These are phyloP conservation scores for Solanum dulcamara DNA, from an alignment of 257 asterid species.

Conservation along the genomic window DNA sequence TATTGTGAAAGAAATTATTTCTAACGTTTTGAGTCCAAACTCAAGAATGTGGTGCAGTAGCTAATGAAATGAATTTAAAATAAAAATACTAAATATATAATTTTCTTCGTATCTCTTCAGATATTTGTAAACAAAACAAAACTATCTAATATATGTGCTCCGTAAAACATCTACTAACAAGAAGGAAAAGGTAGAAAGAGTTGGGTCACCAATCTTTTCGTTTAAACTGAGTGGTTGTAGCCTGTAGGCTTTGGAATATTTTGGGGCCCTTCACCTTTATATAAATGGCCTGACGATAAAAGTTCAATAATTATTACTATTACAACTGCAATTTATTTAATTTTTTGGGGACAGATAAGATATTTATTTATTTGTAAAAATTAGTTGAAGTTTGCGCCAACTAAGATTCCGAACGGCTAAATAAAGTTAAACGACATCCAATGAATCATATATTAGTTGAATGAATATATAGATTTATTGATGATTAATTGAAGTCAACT, in stretches of 20 bases:
- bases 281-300: not conserved
- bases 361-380: not conserved
- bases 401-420: conserved; percentile 5
- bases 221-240: not conserved
- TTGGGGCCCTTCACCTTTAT: not conserved
- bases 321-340: not conserved
- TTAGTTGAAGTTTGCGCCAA: not conserved
- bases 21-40: not conserved
- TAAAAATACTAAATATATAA: not conserved
- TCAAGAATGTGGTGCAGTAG: fast-evolving
- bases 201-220: not conserved
- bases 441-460: not conserved
- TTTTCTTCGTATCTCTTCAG: not conserved
- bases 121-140: not conserved
- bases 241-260: not conserved
- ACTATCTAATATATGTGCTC: not conserved
- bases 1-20: not conserved
- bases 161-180: not conserved
- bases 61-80: not conserved
- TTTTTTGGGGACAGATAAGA: not conserved
- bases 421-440: not conserved
- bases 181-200: not conserved
- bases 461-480: not conserved
- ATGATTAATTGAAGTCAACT: not conserved
- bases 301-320: not conserved